phyloP scores from a whole-genome alignment of 495 filamentous ascomycete genomes.

The Podospora fimiseda region DNA sequence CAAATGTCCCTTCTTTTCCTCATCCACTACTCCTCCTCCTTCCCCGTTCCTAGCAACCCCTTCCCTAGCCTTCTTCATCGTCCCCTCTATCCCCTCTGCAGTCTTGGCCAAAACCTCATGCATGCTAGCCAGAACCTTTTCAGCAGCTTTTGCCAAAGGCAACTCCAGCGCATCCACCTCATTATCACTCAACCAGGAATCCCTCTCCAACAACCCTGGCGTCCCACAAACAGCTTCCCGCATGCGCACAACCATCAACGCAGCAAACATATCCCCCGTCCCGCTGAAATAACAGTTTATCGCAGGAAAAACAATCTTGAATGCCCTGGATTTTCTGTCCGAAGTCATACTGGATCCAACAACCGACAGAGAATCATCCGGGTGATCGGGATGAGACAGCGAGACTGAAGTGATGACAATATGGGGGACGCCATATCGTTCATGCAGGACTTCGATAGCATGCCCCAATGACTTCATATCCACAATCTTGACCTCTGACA shows the following conservation, averaged over 20 bases:
- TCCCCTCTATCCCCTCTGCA: slow-evolving; percentile 49
- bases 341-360: slow-evolving; percentile 71
- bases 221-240: slow-evolving; percentile 63
- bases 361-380: slow-evolving; percentile 55
- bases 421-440: slow-evolving; percentile 72
- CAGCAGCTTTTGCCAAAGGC: slow-evolving; percentile 72
- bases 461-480: slow-evolving; percentile 63
- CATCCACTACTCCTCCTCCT: slow-evolving; percentile 28
- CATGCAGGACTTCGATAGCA: slow-evolving; percentile 73
- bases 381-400: slow-evolving; percentile 34
- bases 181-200: slow-evolving; percentile 65
- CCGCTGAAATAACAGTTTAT: slow-evolving; percentile 92
- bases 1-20: slow-evolving; percentile 60
- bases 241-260: slow-evolving; percentile 80
- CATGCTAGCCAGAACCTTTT: slow-evolving; percentile 92
- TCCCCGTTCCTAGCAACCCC: slow-evolving; percentile 20
- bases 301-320: slow-evolving; percentile 76
- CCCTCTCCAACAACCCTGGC: slow-evolving; percentile 37
- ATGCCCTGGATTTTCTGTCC: slow-evolving; percentile 60
- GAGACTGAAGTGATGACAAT: slow-evolving; percentile 85
- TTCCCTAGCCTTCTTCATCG: slow-evolving; percentile 28
- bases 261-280: slow-evolving; percentile 97
- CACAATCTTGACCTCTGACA: slow-evolving; percentile 76
- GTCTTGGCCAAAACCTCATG: slow-evolving; percentile 77
- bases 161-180: slow-evolving; percentile 60